phyloP scores from a whole-genome alignment of 1,284 basidiomycete species.

The Exsudoporus floridanus region DNA sequence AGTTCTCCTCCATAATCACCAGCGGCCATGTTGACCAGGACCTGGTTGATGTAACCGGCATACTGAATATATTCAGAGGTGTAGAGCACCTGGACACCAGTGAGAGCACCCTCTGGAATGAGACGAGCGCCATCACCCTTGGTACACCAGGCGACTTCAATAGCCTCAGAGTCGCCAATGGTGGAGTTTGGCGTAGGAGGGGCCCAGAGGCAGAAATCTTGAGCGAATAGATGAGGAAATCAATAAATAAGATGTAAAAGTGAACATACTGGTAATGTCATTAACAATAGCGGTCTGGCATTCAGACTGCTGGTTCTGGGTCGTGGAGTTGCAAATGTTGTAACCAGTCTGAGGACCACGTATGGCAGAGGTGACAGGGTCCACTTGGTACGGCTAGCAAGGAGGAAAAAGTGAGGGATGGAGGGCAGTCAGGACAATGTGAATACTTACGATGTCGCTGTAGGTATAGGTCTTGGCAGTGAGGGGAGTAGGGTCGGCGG shows the following conservation, averaged over 20 bases:
- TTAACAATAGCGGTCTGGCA: conserved; percentile 45
- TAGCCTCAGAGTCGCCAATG: conserved; percentile 55
- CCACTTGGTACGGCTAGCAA: conserved; percentile 39
- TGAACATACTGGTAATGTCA: conserved; percentile 30
- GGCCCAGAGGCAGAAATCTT: conserved; percentile 44
- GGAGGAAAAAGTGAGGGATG: background rate
- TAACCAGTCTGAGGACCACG: conserved; percentile 43
- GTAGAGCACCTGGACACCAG: conserved; percentile 54
- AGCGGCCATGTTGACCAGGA: conserved; percentile 49
- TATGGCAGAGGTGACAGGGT: conserved; percentile 46
- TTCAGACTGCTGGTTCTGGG: conserved; percentile 40
- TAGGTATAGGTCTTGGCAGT: conserved; percentile 51
- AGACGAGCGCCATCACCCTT: conserved; percentile 59
- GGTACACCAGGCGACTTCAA: conserved; percentile 64
- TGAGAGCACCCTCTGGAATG: conserved; percentile 51
- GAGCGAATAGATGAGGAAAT: background rate
- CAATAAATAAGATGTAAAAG: background rate
- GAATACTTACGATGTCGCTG: conserved; percentile 43
- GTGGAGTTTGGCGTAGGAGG: conserved; percentile 37
- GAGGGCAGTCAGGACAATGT: background rate
- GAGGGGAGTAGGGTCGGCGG: conserved; percentile 46
- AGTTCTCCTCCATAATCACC: conserved; percentile 70
- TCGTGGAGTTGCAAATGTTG: conserved; percentile 52
- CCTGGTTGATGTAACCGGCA: conserved; percentile 65
- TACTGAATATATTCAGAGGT: conserved; percentile 64